A percentile compares a stretch with the other conserved stretches of the same genome.
These are phyloP conservation scores for Platismatia glauca DNA, from an alignment of 495 filamentous ascomycete species.

Conservation along the genomic window DNA sequence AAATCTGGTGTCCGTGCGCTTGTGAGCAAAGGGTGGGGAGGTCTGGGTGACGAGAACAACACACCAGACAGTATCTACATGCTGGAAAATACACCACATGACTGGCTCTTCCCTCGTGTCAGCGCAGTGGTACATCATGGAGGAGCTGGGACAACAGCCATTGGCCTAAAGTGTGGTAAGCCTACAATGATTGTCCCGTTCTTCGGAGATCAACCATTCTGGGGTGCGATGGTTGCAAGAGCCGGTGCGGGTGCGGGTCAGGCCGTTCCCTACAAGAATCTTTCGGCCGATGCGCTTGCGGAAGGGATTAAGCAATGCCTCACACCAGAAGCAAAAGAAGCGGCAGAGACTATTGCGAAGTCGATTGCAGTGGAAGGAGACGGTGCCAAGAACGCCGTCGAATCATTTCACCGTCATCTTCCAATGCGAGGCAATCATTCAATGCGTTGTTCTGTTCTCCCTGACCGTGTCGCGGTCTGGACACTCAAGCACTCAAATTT, in stretches of 20 bases:
- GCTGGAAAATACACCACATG: constrained; percentile 58
- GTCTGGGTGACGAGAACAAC: constrained; percentile 44
- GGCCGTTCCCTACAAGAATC: constrained; percentile 62
- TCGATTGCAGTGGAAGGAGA: constrained; percentile 60
- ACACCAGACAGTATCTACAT: constrained; percentile 51
- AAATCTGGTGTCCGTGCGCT: constrained; percentile 51
- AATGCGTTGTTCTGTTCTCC: constrained; percentile 61
- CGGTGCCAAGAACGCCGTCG: constrained; percentile 63
- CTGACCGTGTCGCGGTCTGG: constrained; percentile 61
- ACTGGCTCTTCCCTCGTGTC: constrained; percentile 58
- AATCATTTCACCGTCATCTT: constrained; percentile 58
- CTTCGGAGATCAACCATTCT: constrained; percentile 57
- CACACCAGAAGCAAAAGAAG: constrained; percentile 44
- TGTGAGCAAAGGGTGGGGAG: constrained; percentile 60
- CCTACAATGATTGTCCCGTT: constrained; percentile 62
- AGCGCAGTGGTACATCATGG: constrained; percentile 56
- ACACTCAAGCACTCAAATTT: constrained; percentile 43
- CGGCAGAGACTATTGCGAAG: constrained; percentile 50
- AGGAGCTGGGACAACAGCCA: constrained; percentile 59
- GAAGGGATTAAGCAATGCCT: constrained; percentile 63
- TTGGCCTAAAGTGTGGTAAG: constrained; percentile 52
- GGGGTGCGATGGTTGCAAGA: constrained; percentile 49
- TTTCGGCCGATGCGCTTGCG: constrained; percentile 54
- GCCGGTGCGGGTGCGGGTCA: constrained; percentile 55
- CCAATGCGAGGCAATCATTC: constrained; percentile 44